Evolutionary conservation across 2,329 filamentous ascomycete genomes (phyloP), one percentile per base, ranked within the genome.

Genomic region (Coniochaeta sp.): DNA sequence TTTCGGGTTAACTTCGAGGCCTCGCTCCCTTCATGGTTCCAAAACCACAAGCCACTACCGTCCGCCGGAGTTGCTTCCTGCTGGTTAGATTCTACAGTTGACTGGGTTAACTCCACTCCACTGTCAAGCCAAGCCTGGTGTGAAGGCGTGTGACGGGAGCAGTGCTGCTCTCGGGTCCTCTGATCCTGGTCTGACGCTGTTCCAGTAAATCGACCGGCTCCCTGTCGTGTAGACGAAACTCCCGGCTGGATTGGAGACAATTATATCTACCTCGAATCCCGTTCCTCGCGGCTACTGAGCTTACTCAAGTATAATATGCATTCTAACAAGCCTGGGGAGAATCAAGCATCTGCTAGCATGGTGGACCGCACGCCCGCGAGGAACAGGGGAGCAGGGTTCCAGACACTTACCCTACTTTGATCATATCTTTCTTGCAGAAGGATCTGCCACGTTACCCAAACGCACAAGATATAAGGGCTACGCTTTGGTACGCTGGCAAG

Each of bases 341-440:
- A 22, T 24, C 22, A 26, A 42, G 38, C 18, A 42, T 42, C 38
- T 24, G 38, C 38, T 6, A 40, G 38, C 22, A 26, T 42, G 38
- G 38, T 7, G 9, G 38, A 26, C 7, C n/a, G 20, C 38, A 24
- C 14, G 38, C 26, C 22, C 10, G 20, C 18, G 10, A 3, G 4
- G 38, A 24, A 24, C n/a, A 14, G 20, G 20, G 22, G 38, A 42
- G 38, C 38, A 24, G 38, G 38, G 38, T 26, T 26, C 22, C 14
- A 7, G 38, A 13, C 38, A 42, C 38, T 42, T 42, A 26, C 4
- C 53, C 50, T 33, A 51, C 48, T 51, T 52, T 52, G 53, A 51
- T 45, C 42, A 55, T 52, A 55, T 55, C 53, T 55, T 52, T 55
- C 53, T 48, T 51, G 47, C 51, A 49, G 48, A 45, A 51, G 52